A percentile compares a stretch with the other conserved stretches of the same genome.
Conservation (phyloP, 192 early-diverging fungal species). For the Rhizophagus sp. region DNA sequence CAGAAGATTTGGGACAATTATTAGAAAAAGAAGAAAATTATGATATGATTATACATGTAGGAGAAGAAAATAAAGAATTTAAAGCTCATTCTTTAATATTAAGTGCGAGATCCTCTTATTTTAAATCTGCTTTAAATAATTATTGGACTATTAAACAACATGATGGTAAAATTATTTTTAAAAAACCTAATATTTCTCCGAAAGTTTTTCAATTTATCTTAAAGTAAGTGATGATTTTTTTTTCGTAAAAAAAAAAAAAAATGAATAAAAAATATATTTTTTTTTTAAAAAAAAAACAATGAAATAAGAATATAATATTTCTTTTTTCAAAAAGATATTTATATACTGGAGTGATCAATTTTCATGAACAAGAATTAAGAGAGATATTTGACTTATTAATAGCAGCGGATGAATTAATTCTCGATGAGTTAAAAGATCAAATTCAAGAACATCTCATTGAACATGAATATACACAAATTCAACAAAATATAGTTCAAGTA, state of each 20-base stretch:
- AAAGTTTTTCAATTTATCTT: constrained; percentile 12
- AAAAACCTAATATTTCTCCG: constrained; percentile 16
- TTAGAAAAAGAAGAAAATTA: not conserved
- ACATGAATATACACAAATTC: not conserved
- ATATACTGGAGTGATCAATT: constrained; percentile 1
- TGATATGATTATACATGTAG: constrained; percentile 17
- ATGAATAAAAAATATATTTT: too few species aligned
- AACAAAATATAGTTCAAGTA: not conserved
- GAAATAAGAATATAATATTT: not conserved
- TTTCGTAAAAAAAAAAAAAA: too few species aligned
- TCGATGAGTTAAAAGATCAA: not conserved
- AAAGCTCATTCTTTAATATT: constrained; percentile 3
- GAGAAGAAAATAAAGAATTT: constrained; percentile 19
- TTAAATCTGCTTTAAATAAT: not conserved
- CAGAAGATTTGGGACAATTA: not conserved
- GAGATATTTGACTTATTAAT: constrained; percentile 14
- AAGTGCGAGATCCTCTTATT: constrained; percentile 9
- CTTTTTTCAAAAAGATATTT: not conserved
- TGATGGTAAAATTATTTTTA: constrained; percentile 10
- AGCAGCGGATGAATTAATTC: constrained; percentile 11
- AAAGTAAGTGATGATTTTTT: not conserved
- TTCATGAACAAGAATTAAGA: not conserved
- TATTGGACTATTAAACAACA: constrained; percentile 7
- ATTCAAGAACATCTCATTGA: not conserved
- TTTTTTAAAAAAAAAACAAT: too few species aligned